These are phyloP conservation scores for Fonsecaea monophora DNA, from an alignment of 2,329 filamentous ascomycete genomes.

Conservation along the genomic window DNA sequence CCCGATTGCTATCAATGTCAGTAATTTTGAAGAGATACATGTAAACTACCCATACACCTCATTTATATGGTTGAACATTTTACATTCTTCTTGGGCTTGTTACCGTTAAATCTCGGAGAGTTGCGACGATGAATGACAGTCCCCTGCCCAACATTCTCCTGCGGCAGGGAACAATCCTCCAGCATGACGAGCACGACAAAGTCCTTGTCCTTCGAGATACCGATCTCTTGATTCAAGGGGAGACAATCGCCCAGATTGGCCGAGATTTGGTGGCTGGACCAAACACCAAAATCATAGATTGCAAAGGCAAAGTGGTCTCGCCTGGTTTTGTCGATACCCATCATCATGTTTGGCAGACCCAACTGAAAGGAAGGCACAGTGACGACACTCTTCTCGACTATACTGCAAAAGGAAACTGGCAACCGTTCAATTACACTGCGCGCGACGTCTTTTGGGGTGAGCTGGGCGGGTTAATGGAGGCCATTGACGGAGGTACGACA, in stretches of 20 bases:
- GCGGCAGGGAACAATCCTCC: conserved; percentile 9
- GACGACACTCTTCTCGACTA: conserved; percentile 22
- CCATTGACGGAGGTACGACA: conserved; percentile 16
- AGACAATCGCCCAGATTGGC: conserved; percentile 12
- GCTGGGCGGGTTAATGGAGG: conserved; percentile 12
- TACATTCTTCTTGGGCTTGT: not conserved
- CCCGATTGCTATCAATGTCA: not conserved
- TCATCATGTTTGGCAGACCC: conserved; percentile 18
- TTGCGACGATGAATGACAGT: not conserved
- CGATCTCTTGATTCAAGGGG: conserved; percentile 13
- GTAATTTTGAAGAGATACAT: not conserved
- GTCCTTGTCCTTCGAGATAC: conserved; percentile 8
- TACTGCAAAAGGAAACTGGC: conserved; percentile 17
- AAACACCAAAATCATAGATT: conserved; percentile 11
- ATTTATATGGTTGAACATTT: not conserved
- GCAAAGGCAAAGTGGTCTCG: conserved; percentile 10
- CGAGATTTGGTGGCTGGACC: not conserved
- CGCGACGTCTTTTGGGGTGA: conserved; percentile 16
- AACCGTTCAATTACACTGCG: conserved; percentile 17
- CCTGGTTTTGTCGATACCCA: conserved; percentile 18
- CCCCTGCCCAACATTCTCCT: not conserved
- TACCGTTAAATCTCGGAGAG: not conserved
- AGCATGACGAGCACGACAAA: conserved; percentile 4
- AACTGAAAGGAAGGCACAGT: conserved; percentile 11
- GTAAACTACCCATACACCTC: not conserved